These are phyloP conservation scores for Vigna radiata DNA, from an alignment of 306 rosid species.

Conservation along the genomic window DNA sequence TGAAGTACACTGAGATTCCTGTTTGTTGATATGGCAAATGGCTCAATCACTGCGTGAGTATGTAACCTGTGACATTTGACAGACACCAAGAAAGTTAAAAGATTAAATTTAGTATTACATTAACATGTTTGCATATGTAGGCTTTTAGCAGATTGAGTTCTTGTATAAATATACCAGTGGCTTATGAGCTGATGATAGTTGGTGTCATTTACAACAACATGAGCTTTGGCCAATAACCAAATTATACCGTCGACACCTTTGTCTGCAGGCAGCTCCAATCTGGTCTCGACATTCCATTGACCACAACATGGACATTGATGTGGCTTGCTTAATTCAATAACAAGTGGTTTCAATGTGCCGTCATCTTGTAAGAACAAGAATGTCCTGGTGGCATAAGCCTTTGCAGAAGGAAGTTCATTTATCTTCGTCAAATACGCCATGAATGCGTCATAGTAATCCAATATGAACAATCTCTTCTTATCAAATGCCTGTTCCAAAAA, in stretches of 20 bases:
- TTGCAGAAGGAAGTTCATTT: constrained; percentile 41
- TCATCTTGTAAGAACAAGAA: constrained; percentile 63
- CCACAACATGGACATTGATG: constrained; percentile 48
- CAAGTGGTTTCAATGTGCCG: constrained; percentile 76
- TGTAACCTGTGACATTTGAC: constrained; percentile 56
- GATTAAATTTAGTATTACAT: neutral
- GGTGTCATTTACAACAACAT: constrained; percentile 63
- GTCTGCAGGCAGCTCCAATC: constrained; percentile 54
- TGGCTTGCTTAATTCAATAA: constrained; percentile 67
- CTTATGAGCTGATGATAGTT: constrained; percentile 67
- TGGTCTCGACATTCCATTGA: constrained; percentile 26
- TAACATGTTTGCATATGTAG: too few relatives aligned
- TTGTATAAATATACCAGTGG: constrained; percentile 49
- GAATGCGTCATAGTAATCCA: constrained; percentile 70
- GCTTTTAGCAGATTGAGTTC: too few relatives aligned
- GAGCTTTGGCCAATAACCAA: constrained; percentile 74
- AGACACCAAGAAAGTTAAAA: neutral
- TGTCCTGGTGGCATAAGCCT: constrained; percentile 71
- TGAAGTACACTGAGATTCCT: constrained; percentile 55
- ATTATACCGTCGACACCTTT: constrained; percentile 54
- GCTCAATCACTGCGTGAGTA: constrained; percentile 82
- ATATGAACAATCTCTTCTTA: constrained; percentile 58
- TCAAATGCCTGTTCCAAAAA: constrained; percentile 59
- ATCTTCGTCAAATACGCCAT: constrained; percentile 63
- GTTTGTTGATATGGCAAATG: constrained; percentile 53